phyloP scores from a whole-genome alignment of 495 filamentous ascomycete species.

The Glonium stellatum region DNA sequence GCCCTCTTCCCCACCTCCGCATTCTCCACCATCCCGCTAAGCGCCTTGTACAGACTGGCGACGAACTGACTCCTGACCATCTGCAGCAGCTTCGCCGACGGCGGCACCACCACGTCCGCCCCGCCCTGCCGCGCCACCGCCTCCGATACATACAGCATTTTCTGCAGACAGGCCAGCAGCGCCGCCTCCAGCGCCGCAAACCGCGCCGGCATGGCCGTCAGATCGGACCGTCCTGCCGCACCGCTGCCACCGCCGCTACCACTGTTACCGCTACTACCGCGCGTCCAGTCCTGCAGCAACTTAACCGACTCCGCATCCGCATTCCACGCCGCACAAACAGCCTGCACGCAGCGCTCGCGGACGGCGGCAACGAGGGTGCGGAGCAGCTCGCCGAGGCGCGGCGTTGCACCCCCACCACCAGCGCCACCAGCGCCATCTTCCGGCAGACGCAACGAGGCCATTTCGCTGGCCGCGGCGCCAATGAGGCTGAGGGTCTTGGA shows the following conservation, averaged over 20 bases:
- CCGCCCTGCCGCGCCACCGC: slow-evolving; percentile 60
- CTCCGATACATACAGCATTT: slow-evolving; percentile 86
- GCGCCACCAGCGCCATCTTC: slow-evolving; percentile 45
- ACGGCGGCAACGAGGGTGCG: slow-evolving; percentile 65
- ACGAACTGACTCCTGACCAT: slow-evolving; percentile 84
- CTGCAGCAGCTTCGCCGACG: slow-evolving; percentile 73
- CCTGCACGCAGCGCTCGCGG: slow-evolving; percentile 73
- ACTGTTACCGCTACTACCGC: too few species aligned
- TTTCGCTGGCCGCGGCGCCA: slow-evolving; percentile 76
- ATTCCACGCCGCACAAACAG: slow-evolving; percentile 78
- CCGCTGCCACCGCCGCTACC: too few species aligned
- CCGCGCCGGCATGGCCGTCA: slow-evolving; percentile 81
- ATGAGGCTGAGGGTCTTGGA: slow-evolving; percentile 70
- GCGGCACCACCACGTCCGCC: slow-evolving; percentile 70
- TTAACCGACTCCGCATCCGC: slow-evolving; percentile 84
- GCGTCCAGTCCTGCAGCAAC: slow-evolving; percentile 84
- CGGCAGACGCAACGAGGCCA: slow-evolving; percentile 65
- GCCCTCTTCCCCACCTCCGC: slow-evolving; percentile 64
- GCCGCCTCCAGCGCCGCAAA: slow-evolving; percentile 74
- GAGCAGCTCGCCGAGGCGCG: slow-evolving; percentile 37
- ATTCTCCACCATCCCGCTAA: slow-evolving; percentile 93
- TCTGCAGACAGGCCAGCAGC: slow-evolving; percentile 77
- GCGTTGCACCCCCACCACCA: too few species aligned
- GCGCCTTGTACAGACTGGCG: slow-evolving; percentile 79
- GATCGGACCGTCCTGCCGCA: slow-evolving; percentile 66